These are phyloP conservation scores for Cladophialophora carrionii DNA, from an alignment of 2,329 filamentous ascomycete species.

Conservation along the genomic window DNA sequence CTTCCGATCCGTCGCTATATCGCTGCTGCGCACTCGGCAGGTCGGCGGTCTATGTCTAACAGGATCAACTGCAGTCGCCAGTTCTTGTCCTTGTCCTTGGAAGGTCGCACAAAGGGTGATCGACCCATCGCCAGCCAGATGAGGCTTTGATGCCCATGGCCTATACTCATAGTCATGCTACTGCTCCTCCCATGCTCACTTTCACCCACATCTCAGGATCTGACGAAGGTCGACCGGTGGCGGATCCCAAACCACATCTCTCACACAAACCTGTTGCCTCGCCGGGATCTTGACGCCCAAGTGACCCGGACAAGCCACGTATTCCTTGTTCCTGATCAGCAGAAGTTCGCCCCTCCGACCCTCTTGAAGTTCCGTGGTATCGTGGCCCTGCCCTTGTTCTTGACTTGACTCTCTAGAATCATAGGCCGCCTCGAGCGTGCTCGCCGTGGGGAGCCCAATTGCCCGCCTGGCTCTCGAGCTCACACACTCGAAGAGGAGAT, in stretches of 20 bases:
- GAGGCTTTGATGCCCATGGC: background rate
- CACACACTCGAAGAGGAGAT: conserved; percentile 61
- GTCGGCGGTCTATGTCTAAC: too few relatives aligned
- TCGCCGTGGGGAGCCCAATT: conserved; percentile 41
- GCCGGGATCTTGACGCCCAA: conserved; percentile 31
- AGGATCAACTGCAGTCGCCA: background rate
- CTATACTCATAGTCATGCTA: background rate
- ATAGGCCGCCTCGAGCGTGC: conserved; percentile 20
- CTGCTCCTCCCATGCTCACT: background rate
- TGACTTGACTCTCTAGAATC: too few relatives aligned
- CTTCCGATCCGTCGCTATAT: too few relatives aligned
- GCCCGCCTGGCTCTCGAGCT: conserved; percentile 49
- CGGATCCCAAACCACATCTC: conserved; percentile 47
- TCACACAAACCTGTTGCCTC: conserved; percentile 40
- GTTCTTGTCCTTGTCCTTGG: background rate
- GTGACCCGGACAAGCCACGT: conserved; percentile 38
- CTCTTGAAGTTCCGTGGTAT: conserved; percentile 25
- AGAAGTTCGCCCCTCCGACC: conserved; percentile 34
- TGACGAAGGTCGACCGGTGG: conserved; percentile 40
- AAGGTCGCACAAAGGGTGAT: background rate
- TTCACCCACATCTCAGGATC: conserved; percentile 36
- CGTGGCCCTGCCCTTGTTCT: conserved; percentile 35
- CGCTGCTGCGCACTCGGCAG: too few relatives aligned
- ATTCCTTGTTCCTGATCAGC: conserved; percentile 41
- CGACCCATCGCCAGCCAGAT: background rate